Evolutionary conservation across 2,329 filamentous ascomycete genomes (phyloP).

Genomic region (Monascus ruber): DNA sequence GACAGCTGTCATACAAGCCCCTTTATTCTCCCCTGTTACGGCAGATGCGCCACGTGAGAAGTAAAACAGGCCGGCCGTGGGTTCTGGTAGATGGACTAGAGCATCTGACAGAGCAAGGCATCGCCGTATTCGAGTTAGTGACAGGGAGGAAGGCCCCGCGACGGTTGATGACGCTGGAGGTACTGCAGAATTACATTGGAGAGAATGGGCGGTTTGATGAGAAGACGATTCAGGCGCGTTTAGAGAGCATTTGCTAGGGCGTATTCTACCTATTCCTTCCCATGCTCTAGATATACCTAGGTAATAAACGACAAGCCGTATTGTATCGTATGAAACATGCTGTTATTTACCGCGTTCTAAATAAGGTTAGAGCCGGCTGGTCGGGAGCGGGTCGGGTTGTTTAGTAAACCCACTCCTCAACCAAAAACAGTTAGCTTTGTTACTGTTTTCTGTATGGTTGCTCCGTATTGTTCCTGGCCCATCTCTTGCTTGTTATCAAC

Average conservation of each 20-base stretch:
- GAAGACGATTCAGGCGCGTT: slow-evolving; percentile 24
- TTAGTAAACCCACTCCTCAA: background rate
- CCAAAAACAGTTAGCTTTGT: background rate
- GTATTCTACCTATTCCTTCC: background rate
- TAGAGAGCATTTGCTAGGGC: slow-evolving; percentile 14
- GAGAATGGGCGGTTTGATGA: slow-evolving; percentile 26
- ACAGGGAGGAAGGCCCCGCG: slow-evolving; percentile 62
- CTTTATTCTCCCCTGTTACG: slow-evolving; percentile 59
- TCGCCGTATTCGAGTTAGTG: slow-evolving; percentile 72
- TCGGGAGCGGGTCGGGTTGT: no score
- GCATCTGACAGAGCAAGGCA: slow-evolving; percentile 65
- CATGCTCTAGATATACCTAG: background rate
- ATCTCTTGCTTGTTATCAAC: background rate
- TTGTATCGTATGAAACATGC: no score
- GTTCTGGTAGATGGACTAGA: slow-evolving; percentile 66
- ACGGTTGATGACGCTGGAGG: slow-evolving; percentile 57
- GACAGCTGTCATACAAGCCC: slow-evolving; percentile 53
- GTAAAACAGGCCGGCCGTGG: slow-evolving; percentile 46
- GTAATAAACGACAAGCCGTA: background rate
- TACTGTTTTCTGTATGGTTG: background rate
- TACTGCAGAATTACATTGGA: slow-evolving; percentile 31
- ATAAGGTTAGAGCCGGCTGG: no score
- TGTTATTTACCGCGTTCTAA: no score
- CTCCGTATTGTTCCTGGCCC: background rate
- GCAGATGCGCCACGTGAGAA: slow-evolving; percentile 53